phyloP scores from a whole-genome alignment of 495 filamentous ascomycete species.

The Lepidopterella palustris region DNA sequence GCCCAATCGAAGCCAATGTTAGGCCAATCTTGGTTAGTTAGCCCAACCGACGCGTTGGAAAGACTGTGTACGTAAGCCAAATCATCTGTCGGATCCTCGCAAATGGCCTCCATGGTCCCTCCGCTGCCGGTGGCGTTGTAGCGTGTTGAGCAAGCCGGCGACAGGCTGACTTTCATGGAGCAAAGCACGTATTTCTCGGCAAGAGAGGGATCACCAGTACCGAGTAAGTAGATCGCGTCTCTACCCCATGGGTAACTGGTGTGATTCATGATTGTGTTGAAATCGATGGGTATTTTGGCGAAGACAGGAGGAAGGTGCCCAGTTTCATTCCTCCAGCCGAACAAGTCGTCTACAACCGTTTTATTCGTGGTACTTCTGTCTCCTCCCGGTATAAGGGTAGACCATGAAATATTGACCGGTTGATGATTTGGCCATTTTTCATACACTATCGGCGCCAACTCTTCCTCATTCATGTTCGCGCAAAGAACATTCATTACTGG shows the following conservation, averaged over 20 bases:
- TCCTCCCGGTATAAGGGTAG: slow-evolving; percentile 23
- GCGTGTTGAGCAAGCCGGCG: slow-evolving; percentile 54
- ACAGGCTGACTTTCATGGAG: slow-evolving; percentile 50
- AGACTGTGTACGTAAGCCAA: slow-evolving; percentile 46
- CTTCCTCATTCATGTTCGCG: slow-evolving; percentile 50
- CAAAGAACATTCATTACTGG: slow-evolving; percentile 66
- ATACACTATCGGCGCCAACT: slow-evolving; percentile 59
- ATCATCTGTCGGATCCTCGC: slow-evolving; percentile 48
- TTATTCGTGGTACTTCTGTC: slow-evolving; percentile 39
- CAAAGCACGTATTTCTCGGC: slow-evolving; percentile 53
- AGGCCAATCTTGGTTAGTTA: slow-evolving; percentile 48
- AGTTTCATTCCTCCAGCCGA: slow-evolving; percentile 52
- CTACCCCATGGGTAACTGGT: slow-evolving; percentile 34
- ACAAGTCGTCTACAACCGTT: slow-evolving; percentile 63
- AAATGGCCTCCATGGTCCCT: slow-evolving; percentile 47
- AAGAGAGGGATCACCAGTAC: slow-evolving; percentile 39
- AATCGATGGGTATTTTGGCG: slow-evolving; percentile 50
- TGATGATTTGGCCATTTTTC: slow-evolving; percentile 46
- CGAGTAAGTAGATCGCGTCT: slow-evolving; percentile 58
- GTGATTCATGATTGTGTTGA: slow-evolving; percentile 60
- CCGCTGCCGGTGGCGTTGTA: slow-evolving; percentile 55
- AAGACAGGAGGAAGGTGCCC: slow-evolving; percentile 58
- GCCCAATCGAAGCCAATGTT: slow-evolving; percentile 54
- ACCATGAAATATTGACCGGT: slow-evolving; percentile 33
- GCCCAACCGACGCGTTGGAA: slow-evolving; percentile 33